Base-by-base conservation (phyloP, 768 basidiomycete genomes). In the Mycena haematopus region DNA sequence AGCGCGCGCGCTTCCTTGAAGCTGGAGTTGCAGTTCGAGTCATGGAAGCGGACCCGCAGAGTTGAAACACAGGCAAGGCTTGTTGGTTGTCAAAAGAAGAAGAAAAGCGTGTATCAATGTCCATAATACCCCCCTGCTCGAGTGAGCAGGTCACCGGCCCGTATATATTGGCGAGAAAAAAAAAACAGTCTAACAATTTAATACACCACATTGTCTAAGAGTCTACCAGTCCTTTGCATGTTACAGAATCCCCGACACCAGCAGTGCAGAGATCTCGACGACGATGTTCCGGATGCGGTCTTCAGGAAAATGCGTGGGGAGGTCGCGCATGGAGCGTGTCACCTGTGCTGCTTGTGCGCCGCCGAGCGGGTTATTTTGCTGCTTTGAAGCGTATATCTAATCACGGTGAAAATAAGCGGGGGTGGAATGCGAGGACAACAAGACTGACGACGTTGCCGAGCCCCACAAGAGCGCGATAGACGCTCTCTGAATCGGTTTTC, bases 401-500 rank as follows among this genome's bases (percentile, higher is more conserved):
- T n/a, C 5, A 9, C 62, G 52, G 17, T 0, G 21, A 56, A 46
- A n/a, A 36, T 65, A 53, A 69, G 57, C 51, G 58, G 60, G 4
- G 29, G 21, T 36, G 51, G 8, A 38, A 44, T 50, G 24, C 29
- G 42, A 31, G 3, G 21, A 3, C 9, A 31, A 11, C 61, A 38
- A 22, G 53, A 73, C 84, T 69, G 65, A 92, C 92, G 33, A 85
- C 72, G 72, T 93, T 92, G 24, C 92, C 92, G 13, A 93, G 78
- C 6, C 84, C 91, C 29, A 91, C 90, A 13, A 88, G 76, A 10
- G 85, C 79, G 36, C 92, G 86, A 71, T 93, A 93, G 25, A 80
- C 81, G 4, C 89, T 84, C 68, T 93, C 92, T 11, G 86, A 77
- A 58, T 93, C 92, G 36, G 74, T 73, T 46, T 70, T 82, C 69